Base-by-base conservation (phyloP, 1,284 basidiomycete genomes). In the Cystobasidiaceae sp. region DNA sequence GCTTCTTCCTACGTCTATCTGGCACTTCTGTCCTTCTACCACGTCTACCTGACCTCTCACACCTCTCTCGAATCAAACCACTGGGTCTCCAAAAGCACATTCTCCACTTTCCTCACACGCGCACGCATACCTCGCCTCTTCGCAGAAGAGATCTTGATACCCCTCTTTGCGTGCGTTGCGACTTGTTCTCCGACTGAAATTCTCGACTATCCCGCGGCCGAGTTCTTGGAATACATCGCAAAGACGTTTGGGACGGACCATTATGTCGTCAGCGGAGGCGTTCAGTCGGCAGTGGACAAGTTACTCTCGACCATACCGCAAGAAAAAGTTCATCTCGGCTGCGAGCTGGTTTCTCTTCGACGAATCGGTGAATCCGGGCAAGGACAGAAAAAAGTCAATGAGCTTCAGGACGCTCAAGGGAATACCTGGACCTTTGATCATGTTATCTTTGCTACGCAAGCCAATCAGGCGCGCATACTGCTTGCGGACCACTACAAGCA, bases 1-100 rank as follows among this genome's bases (percentile, higher is more conserved):
- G 77, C 73, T 3, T 21, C 82, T n/a, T 83, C 83, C 71, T 86
- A 84, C 72, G 51, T 84, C 25, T 78, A 84, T 56, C 79, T 86
- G 39, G 66, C 85, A 28, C 67, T 79, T 2, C 75, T 84, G 50
- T 79, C 84, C 0, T 68, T 82, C 28, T 81, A 85, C 2, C 75
- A 80, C 34, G 77, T 80, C 69, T 80, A 77, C 64, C 54, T 44
- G 39, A 25, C 43, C 28, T 19, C 41, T 3, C 61, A 55, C 49
- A 39, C 48, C 17, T 13, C 39, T 9, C 13, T 21, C 30, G 15
- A 37, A 7, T 56, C 51, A 25, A 23, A 39, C 4, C 61, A 64
- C 30, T 43, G 49, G 34, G 5, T 64, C 5, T 30, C 41, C 2
- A 37, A 28, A 34, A 44, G 33, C 21, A 64, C 61, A 25, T 34